phyloP scores from a whole-genome alignment of 805 yeast species.

The Wickerhamia fluorescens region DNA sequence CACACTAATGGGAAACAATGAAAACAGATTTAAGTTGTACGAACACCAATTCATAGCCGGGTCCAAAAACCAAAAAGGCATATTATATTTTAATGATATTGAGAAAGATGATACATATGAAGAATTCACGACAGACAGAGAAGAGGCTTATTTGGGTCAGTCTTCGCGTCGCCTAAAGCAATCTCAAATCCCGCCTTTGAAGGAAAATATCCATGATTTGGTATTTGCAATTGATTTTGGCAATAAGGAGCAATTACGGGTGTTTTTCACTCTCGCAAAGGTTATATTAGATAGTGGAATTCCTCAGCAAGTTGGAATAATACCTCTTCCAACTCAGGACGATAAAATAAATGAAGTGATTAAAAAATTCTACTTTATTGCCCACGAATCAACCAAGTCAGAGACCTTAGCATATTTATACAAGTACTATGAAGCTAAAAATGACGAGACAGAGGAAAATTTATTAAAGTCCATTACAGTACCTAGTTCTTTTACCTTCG shows the following conservation, averaged over 20 bases:
- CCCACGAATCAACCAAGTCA: slow-evolving; percentile 19
- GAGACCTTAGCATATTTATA: slow-evolving; percentile 36
- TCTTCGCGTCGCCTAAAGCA: slow-evolving; percentile 17
- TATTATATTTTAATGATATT: slow-evolving; percentile 73
- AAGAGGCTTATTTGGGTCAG: slow-evolving; percentile 36
- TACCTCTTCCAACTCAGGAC: slow-evolving; percentile 48
- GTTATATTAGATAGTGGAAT: slow-evolving; percentile 48
- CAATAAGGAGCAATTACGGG: slow-evolving; percentile 43
- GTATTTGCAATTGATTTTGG: slow-evolving; percentile 63
- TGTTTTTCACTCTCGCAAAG: slow-evolving; percentile 43
- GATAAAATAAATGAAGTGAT: slow-evolving; percentile 22
- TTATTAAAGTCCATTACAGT: slow-evolving; percentile 14
- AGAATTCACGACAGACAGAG: slow-evolving; percentile 34
- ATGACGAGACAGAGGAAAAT: slow-evolving; percentile 17
- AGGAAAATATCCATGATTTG: slow-evolving; percentile 69
- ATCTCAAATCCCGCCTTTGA: slow-evolving; percentile 62
- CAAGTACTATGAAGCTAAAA: slow-evolving; percentile 23
- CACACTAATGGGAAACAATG: slow-evolving; percentile 21
- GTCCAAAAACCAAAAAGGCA: slow-evolving; percentile 22
- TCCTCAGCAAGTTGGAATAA: slow-evolving; percentile 75
- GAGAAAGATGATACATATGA: slow-evolving; percentile 54
- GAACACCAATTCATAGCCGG: slow-evolving; percentile 15
- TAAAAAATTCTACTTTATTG: slow-evolving; percentile 26
- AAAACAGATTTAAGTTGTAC: slow-evolving; percentile 28
- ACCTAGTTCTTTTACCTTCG: slow-evolving; percentile 11